phyloP scores from a whole-genome alignment of 768 basidiomycete genomes.

The Postia placenta region DNA sequence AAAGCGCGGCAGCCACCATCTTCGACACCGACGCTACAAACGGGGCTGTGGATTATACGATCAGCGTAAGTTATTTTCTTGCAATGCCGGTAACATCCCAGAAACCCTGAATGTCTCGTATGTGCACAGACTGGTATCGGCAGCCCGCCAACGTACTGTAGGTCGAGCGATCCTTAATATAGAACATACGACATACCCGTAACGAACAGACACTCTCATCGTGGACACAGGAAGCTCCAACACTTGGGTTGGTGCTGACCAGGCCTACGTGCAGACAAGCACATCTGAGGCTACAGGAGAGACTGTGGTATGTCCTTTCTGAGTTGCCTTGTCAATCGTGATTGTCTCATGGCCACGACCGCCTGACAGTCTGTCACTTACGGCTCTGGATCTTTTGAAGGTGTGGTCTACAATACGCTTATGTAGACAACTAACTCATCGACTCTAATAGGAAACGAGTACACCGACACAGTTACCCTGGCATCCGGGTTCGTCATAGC shows the following conservation, averaged over 20 bases:
- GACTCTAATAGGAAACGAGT: no score
- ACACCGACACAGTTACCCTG: constrained; percentile 49
- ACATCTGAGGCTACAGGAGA: constrained; percentile 37
- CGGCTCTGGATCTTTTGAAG: constrained; percentile 46
- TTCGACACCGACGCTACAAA: constrained; percentile 35
- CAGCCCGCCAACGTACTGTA: constrained; percentile 17
- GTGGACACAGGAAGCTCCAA: constrained; percentile 21
- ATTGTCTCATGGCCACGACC: neutral
- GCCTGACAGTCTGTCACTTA: constrained; percentile 43
- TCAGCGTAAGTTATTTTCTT: constrained; percentile 12
- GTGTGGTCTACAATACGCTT: constrained; percentile 36
- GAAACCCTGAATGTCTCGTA: neutral
- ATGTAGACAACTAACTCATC: neutral
- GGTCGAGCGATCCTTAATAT: neutral
- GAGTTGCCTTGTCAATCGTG: neutral
- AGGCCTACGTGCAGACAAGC: constrained; percentile 12
- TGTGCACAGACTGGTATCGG: constrained; percentile 18
- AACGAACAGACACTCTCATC: constrained; percentile 10
- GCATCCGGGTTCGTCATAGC: constrained; percentile 41
- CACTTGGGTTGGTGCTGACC: constrained; percentile 20
- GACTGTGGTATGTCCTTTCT: constrained; percentile 37
- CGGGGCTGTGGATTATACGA: constrained; percentile 33
- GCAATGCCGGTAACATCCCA: neutral
- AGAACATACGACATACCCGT: neutral
- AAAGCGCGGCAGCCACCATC: constrained; percentile 2